Evolutionary conservation across 2,329 filamentous ascomycete genomes (phyloP), one percentile per base, ranked within the genome.

Genomic region (Sporothrix humicola): DNA sequence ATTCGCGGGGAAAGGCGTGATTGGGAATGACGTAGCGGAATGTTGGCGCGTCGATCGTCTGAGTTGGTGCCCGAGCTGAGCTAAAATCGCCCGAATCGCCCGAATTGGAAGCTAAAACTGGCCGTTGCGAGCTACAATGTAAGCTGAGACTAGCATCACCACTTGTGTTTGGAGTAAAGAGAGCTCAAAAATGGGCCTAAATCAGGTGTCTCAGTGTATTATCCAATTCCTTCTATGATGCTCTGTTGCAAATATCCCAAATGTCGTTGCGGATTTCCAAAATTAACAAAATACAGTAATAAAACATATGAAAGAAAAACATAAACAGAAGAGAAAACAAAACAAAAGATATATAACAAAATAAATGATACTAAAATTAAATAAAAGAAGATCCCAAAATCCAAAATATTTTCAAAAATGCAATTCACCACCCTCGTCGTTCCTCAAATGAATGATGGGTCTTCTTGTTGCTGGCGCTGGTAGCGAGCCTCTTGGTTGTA

Each of bases 401-500:
- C 37, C 31, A 44, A 44, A 63, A 44, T n/a, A n/a, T 3, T 20
- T 12, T 17, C 9, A 48, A 59, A 31, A 31, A 59, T 13, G 20
- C 56, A 26, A 59, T 3, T 12, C 15, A 26, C 10, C 58, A 63
- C 1, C 7, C 10, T 2, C 44, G 44, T 65, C 17, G 13, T 44
- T 9, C 13, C 26, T 15, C 17, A 68, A 37, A 69, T 23, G 44
- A 69, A 54, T 20, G 65, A 17, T 1, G 31, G 50, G n/a, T 54
- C 46, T 50, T 71, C 66, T 42, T 73, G 72, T 23, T 52, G 68
- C 68, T 66, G 72, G 46, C 58, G 44, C 72, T 69, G 72, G 48
- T 73, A 71, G 8, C 58, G 31, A 17, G 52, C 66, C 31, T 65
- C 59, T 15, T 50, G 73, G 46, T 52, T n/a, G 71, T 71, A 71